Base-by-base conservation (phyloP, 345 rosid genomes). In the Aethionema arabicum region DNA sequence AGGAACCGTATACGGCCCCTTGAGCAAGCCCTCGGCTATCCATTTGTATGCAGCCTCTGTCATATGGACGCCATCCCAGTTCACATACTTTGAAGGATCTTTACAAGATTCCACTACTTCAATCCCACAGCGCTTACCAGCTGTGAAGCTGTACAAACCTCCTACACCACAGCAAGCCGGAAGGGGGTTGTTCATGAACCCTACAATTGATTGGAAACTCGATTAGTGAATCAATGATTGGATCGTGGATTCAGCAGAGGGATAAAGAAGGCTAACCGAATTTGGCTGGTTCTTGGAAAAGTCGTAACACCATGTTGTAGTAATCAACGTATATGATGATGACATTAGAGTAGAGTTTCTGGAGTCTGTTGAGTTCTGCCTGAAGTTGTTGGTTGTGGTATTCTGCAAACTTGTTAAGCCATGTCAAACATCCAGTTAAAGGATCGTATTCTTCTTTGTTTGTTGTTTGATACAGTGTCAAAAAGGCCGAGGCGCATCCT, bases 11-110 rank as follows among this genome's bases (percentile, higher is more conserved):
- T 35, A 3, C 1, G 38, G 38, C 4, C 38, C 38, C 0, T 41
- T 41, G 45, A 41, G 45, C n/a, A 64, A n/a, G 14, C 27, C 11
- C 52, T 50, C 12, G n/a, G 45, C 11, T 8, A 41, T 41, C 45
- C 45, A 41, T 41, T 5, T 41, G 45, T 41, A 41, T 8, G 45
- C 45, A 41, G 45, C 11, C n/a, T 41, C 45, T 6, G 40, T 37
- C 8, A 37, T 6, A 37, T 37, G 40, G 7, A 37, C 11, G 40
- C 40, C 40, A 37, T 41, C 45, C 13, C 45, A 41, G 11, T 41
- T 41, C 45, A 41, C 45, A 41, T 41, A 41, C 13, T 41, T 41
- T 41, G 45, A 41, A 0, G 45, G 45, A n/a, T 41, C 45, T 3
- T 41, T 3, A n/a, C 45, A 41, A 41, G 11, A n/a, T 9, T 41